Conservation (phyloP, 345 rosid species). For the Crucihimalaya himalaica region DNA sequence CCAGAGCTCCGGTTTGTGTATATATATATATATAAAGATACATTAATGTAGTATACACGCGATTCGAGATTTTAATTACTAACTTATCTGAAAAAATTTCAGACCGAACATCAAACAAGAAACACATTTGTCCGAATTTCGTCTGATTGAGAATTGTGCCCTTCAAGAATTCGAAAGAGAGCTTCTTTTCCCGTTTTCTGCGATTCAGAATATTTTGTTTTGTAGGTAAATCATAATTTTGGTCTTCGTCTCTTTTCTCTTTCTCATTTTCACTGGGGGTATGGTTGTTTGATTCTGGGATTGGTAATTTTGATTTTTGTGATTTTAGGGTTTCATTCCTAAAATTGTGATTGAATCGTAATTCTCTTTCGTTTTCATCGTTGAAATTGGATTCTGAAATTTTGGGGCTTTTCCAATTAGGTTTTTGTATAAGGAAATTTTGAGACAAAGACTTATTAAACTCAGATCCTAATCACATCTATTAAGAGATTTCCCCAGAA, state of each 20-base stretch:
- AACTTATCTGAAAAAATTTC: slow-evolving; percentile 26
- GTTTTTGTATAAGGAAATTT: not conserved
- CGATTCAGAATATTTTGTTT: not conserved
- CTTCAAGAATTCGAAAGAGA: slow-evolving; percentile 22
- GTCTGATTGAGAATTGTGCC: slow-evolving; percentile 15
- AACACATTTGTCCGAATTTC: slow-evolving; percentile 29
- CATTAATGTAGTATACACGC: slow-evolving; percentile 24
- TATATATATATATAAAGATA: not conserved
- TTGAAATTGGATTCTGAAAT: not conserved
- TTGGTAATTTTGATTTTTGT: not conserved
- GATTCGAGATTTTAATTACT: slow-evolving; percentile 10
- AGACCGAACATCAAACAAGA: slow-evolving; percentile 39
- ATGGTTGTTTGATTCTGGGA: slow-evolving; percentile 15
- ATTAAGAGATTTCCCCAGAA: too few species aligned
- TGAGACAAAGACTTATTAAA: not conserved
- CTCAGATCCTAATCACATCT: slow-evolving; percentile 7
- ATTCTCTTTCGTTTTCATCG: not conserved
- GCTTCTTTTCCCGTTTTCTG: slow-evolving; percentile 15
- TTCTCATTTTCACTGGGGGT: not conserved
- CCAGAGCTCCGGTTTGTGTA: slow-evolving; percentile 15
- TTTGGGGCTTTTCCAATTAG: slow-evolving; percentile 10
- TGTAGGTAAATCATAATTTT: slow-evolving; percentile 6
- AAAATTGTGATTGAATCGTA: slow-evolving; percentile 22
- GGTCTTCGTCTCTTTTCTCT: not conserved
- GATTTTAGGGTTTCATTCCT: slow-evolving; percentile 28